Evolutionary conservation across 805 yeast species (phyloP).

Genomic region (Sporopachydermia lactativora): DNA sequence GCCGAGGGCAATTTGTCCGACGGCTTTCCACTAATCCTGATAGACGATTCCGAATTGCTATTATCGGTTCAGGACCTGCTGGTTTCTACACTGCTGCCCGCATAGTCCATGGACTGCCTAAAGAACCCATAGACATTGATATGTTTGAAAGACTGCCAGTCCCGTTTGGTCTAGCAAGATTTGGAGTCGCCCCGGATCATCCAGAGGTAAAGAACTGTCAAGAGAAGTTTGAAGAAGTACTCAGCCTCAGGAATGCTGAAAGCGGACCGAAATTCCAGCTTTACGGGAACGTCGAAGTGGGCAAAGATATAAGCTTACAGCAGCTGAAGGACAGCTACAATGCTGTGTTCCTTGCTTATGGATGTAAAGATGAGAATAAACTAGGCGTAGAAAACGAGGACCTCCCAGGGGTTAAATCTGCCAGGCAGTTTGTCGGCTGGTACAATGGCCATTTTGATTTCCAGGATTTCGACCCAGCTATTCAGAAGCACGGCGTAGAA

Average conservation of each 20-base stretch:
- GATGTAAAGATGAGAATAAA: slow-evolving; percentile 47
- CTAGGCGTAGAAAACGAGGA: slow-evolving; percentile 45
- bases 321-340: slow-evolving; percentile 45
- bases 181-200: slow-evolving; percentile 99
- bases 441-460: slow-evolving; percentile 79
- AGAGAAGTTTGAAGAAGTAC: slow-evolving; percentile 51
- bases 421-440: slow-evolving; percentile 89
- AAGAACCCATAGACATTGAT: slow-evolving; percentile 36
- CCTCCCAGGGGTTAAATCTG: slow-evolving; percentile 53
- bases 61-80: slow-evolving; percentile 94
- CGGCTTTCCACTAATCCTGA: slow-evolving; percentile 10
- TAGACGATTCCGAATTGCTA: slow-evolving; percentile 38
- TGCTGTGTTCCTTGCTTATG: slow-evolving; percentile 70
- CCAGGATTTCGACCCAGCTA: slow-evolving; percentile 40
- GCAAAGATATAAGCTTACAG: slow-evolving; percentile 40
- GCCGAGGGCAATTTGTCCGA: no score
- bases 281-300: slow-evolving; percentile 61
- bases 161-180: slow-evolving; percentile 84
- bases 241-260: slow-evolving; percentile 13
- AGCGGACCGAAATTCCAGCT: slow-evolving; percentile 31
- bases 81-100: slow-evolving; percentile 84
- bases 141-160: slow-evolving; percentile 76
- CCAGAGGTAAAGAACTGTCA: slow-evolving; percentile 77
- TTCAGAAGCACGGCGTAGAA: slow-evolving; percentile 28
- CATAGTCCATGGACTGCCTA: slow-evolving; percentile 32